phyloP scores from a whole-genome alignment of 1,284 basidiomycete genomes.

The Leccinum pseudoinsigne region DNA sequence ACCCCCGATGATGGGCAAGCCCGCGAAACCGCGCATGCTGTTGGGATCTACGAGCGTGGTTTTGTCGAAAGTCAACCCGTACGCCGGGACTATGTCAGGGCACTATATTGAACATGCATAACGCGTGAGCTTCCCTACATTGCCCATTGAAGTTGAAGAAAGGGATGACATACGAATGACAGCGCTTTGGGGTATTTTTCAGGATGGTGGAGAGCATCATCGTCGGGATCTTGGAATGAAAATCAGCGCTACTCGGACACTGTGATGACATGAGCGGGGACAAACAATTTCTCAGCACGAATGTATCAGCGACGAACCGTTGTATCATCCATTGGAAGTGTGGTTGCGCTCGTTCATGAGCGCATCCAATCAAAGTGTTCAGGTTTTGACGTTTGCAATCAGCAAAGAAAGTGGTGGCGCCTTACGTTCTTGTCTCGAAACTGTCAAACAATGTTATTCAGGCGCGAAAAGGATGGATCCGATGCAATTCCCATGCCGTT shows the following conservation, averaged over 20 bases:
- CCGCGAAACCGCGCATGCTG: not conserved
- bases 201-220: conserved; percentile 5
- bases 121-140: not conserved
- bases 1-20: conserved; percentile 15
- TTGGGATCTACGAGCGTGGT: not conserved
- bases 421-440: too few species aligned
- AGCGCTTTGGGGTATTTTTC: conserved; percentile 9
- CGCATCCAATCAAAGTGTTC: not conserved
- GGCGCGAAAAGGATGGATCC: too few species aligned
- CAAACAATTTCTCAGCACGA: conserved; percentile 14
- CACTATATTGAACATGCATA: conserved; percentile 5
- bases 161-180: conserved; percentile 8
- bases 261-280: not conserved
- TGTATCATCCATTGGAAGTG: not conserved
- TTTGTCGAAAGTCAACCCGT: conserved; percentile 2
- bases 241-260: not conserved
- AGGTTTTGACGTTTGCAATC: too few species aligned
- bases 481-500: too few species aligned
- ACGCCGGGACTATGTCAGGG: conserved; percentile 16
- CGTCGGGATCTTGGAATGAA: conserved; percentile 12
- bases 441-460: too few species aligned
- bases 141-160: not conserved
- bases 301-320: not conserved
- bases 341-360: not conserved
- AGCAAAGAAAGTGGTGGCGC: too few species aligned